Evolutionary conservation across 1,284 basidiomycete genomes (phyloP), one percentile per base, ranked within the genome.

Genomic region (Microbotryum scabiosae): DNA sequence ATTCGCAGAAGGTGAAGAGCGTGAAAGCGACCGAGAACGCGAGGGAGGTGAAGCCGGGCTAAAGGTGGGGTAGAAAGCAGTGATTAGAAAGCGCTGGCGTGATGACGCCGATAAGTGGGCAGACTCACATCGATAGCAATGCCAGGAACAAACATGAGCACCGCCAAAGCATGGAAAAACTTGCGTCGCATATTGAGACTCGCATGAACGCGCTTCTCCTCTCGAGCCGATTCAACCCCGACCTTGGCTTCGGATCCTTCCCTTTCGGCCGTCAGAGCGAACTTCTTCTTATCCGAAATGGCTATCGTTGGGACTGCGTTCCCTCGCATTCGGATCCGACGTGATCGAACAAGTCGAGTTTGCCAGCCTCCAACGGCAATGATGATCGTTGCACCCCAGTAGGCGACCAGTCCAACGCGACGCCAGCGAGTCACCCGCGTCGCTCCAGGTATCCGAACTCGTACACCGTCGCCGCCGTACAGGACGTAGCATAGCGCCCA

Each of bases 11-110:
- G n/a, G 85, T 90, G 78, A 97, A 97, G 64, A 90, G 75, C 6
- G 92, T 85, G 74, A 97, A 97, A 5, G 91, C 92, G 28, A 86
- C 85, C 66, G 88, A 93, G 77, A 97, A 96, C 5, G 90, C 86
- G 41, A 98, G 78, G 74, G 97, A 93, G 45, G 89, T 87, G 75
- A 99, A 97, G 0, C 93, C 93, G 16, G 94, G 93, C 91, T 96
- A 63, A 46, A 10, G 30, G 16, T 44, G 49, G 14, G 5, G 36
- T 41, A 5, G 14, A 18, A 16, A 12, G 36, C 14, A 5, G 36
- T 18, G 51, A 51, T 36, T 6, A 41, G 36, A 41, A 41, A 41
- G 32, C 14, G 36, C 36, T 12, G 46, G 59, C 58, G 46, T 48
- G 52, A 63, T 48, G 54, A 66, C 62, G 61, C 53, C 55, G 56